Evolutionary conservation across 305 asterid genomes (phyloP).

Genomic region (Nicotiana rustica): DNA sequence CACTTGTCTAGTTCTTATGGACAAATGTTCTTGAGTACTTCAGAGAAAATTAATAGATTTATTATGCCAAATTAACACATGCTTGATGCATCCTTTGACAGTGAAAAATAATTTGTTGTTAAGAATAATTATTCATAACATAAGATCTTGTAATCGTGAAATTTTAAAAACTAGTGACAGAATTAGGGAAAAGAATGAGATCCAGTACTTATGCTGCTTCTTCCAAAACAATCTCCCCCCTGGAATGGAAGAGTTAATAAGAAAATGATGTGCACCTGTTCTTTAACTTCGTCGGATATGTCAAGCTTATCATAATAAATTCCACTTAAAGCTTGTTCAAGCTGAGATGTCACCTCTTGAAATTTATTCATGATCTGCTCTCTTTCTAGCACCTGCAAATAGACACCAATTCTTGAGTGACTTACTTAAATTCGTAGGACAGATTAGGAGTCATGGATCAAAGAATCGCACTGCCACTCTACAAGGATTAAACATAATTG

Average conservation of each 20-base stretch:
- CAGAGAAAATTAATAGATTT: background rate
- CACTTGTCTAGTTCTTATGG: background rate
- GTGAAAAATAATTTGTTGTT: background rate
- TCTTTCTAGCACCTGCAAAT: conserved; percentile 82
- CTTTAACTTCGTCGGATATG: conserved; percentile 91
- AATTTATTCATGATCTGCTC: conserved; percentile 69
- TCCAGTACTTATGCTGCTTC: background rate
- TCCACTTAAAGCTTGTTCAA: conserved; percentile 82
- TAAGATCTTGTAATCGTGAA: background rate
- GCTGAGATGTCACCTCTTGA: conserved; percentile 73
- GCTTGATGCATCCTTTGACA: background rate
- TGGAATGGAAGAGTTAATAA: conserved; percentile 16
- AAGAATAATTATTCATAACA: background rate
- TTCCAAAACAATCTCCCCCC: conserved; percentile 4
- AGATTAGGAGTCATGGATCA: background rate
- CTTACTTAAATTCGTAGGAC: background rate
- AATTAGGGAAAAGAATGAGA: background rate
- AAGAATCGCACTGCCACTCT: background rate
- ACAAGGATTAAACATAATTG: conserved; percentile 4
- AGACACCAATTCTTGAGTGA: conserved; percentile 9
- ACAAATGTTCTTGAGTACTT: background rate
- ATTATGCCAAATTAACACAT: background rate
- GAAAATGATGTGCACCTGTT: conserved; percentile 61
- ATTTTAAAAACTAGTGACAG: background rate
- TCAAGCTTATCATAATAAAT: conserved; percentile 82